Evolutionary conservation across 768 basidiomycete genomes (phyloP), one percentile per base, ranked within the genome.

Genomic region (Lactarius tabidus): DNA sequence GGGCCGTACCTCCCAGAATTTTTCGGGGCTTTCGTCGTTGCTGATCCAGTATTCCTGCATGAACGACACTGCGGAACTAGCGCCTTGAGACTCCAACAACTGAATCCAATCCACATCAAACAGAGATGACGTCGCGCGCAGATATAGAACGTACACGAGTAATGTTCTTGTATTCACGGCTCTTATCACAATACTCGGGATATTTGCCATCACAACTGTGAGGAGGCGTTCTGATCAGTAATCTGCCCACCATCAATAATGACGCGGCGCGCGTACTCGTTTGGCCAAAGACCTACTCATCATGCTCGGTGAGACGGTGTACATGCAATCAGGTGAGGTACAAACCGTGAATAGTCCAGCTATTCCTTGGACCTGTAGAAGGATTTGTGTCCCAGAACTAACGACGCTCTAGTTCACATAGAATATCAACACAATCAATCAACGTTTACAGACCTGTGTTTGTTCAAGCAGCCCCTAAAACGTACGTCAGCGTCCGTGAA

Each of bases 301-400:
- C 18, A 33, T 58, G 6, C 67, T 69, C 43, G 68, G 59, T 23
- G 58, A 70, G 28, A 31, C 8, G 4, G 23, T 14, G 12, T 20
- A 20, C 8, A 12, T 17, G 15, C 38, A n/a, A 17, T n/a, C n/a
- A n/a, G n/a, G 18, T 20, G 48, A 15, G 35, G 18, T n/a, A 69
- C 81, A 55, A 64, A 85, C 89, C 87, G 61, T 89, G 89, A 64
- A 90, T 85, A 1, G 88, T 91, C 88, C 89, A 91, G 70, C 84
- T 86, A 70, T 87, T 69, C 10, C 72, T 73, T 6, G 89, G 89
- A 14, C 89, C 88, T 23, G 83, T 85, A 3, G 81, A 73, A 0
- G 86, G 84, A 55, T 84, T 70, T 2, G 84, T 87, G 67, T 90
- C 88, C 88, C 89, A 91, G 75, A 90, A 88, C 85, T 88, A 73